A percentile compares a stretch with the other conserved stretches of the same genome.
phyloP scores from a whole-genome alignment of 768 basidiomycete genomes.

The Lentinula aciculospora region DNA sequence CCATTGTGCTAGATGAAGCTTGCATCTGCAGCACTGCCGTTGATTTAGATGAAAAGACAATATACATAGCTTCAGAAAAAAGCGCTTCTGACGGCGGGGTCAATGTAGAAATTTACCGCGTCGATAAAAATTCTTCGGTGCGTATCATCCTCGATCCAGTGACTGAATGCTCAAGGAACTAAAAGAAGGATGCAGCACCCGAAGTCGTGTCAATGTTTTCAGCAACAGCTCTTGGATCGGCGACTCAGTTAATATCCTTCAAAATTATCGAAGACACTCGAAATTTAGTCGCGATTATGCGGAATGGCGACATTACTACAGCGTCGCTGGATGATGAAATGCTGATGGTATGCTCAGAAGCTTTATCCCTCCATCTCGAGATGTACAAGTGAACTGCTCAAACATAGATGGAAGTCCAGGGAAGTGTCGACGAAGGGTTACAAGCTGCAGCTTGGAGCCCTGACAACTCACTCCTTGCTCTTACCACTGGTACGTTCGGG shows the following conservation, averaged over 20 bases:
- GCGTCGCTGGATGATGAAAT: conserved; percentile 48
- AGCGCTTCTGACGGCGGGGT: conserved; percentile 41
- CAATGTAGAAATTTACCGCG: conserved; percentile 55
- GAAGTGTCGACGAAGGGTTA: conserved; percentile 82
- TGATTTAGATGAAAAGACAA: conserved; percentile 58
- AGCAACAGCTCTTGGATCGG: conserved; percentile 20
- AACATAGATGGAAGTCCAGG: conserved; percentile 70
- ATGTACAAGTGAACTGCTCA: background rate
- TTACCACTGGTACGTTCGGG: conserved; percentile 62
- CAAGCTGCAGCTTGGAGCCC: conserved; percentile 85
- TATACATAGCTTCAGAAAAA: conserved; percentile 55
- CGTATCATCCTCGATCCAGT: background rate
- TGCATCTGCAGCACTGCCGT: conserved; percentile 43
- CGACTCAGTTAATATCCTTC: conserved; percentile 53
- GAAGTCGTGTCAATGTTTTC: conserved; percentile 31
- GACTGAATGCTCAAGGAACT: background rate
- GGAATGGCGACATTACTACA: conserved; percentile 79
- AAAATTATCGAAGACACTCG: conserved; percentile 70
- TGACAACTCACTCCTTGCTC: conserved; percentile 80
- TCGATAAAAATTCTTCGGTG: conserved; percentile 15
- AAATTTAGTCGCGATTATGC: conserved; percentile 58
- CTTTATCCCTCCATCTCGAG: background rate
- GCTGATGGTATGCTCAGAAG: conserved; percentile 33
- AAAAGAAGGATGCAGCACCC: conserved; percentile 11
- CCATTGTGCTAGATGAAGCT: conserved; percentile 19